Base-by-base conservation (phyloP, 73 alveolate species). In the Strombidium stylifer region DNA sequence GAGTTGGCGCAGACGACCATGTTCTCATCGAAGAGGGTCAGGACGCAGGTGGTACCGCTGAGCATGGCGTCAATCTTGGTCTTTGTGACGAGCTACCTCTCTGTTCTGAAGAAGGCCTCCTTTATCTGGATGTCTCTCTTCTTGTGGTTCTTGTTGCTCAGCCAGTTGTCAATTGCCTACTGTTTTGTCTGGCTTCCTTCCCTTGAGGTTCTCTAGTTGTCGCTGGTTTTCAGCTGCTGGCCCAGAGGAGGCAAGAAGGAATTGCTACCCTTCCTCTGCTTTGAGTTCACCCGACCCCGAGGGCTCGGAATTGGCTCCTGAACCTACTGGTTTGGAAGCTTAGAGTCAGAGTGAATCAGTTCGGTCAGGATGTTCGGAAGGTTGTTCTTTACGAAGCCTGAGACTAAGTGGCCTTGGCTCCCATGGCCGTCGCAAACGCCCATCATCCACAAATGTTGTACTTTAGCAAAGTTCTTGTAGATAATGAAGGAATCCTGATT, bases 401-500 rank as follows among this genome's bases (percentile, higher is more conserved):
- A 78, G 20, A 95, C 93, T 44, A 84, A 69, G 79, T 96, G 98
- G 1, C 99, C 99, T 81, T 85, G 64, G 35, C 66, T 70, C 0
- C 99, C 99, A 69, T 93, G 99, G 25, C 99, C 99, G 78, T 96
- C 99, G 55, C 96, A 88, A 10, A 96, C 98, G 16, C 97, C 95
- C 35, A 91, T 51, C 32, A 83, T 44, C 89, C 85, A 86, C 24
- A 74, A 79, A n/a, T 82, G 82, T 39, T 80, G 71, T 11, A 81
- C 74, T 12, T 45, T 51, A 0, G 77, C 86, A 46, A 81, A 72
- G 32, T 81, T 64, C 41, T 39, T 42, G 0, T 14, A 32, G 5
- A 60, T 18, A 31, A 70, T 34, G 20, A 48, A 72, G 15, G 47
- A 41, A 51, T 81, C 92, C 52, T 81, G 73, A 40, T 81, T 81